Evolutionary conservation across 257 asterid genomes (phyloP).

Genomic region (Buddleja alternifolia): DNA sequence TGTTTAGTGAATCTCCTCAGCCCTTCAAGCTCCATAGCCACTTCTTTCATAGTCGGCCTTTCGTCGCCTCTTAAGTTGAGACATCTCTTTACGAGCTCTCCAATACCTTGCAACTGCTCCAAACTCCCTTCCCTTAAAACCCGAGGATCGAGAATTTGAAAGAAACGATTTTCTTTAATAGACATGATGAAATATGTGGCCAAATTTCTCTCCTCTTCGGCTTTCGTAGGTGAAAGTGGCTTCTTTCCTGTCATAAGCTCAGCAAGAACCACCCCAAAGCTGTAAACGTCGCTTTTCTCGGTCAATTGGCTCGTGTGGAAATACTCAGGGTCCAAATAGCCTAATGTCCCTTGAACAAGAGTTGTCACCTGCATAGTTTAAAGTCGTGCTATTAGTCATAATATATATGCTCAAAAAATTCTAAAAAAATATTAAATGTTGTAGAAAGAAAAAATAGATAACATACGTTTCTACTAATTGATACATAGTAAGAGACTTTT

Average conservation of each 20-base stretch:
- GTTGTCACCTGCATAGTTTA: no score
- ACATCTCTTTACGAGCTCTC: conserved; percentile 52
- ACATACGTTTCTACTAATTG: no score
- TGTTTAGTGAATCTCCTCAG: conserved; percentile 26
- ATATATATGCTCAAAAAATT: no score
- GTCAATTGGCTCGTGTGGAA: conserved; percentile 38
- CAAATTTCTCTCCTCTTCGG: conserved; percentile 36
- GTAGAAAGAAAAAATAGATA: no score
- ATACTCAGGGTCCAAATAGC: conserved; percentile 44
- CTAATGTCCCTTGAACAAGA: conserved; percentile 39
- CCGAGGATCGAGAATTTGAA: conserved; percentile 41
- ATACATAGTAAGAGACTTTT: no score
- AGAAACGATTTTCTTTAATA: conserved; percentile 34
- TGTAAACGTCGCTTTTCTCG: conserved; percentile 40
- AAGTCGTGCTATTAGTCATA: no score
- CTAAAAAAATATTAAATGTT: no score
- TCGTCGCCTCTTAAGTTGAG: conserved; percentile 40
- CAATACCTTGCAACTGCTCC: conserved; percentile 37
- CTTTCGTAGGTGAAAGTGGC: conserved; percentile 23
- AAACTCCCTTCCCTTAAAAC: conserved; percentile 48
- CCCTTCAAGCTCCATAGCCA: conserved; percentile 50
- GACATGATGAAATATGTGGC: conserved; percentile 42
- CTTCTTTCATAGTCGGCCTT: conserved; percentile 61
- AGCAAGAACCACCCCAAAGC: conserved; percentile 46
- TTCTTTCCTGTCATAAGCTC: conserved; percentile 46